phyloP scores from a whole-genome alignment of 2,329 filamentous ascomycete species.

The Sarocladium kiliense region DNA sequence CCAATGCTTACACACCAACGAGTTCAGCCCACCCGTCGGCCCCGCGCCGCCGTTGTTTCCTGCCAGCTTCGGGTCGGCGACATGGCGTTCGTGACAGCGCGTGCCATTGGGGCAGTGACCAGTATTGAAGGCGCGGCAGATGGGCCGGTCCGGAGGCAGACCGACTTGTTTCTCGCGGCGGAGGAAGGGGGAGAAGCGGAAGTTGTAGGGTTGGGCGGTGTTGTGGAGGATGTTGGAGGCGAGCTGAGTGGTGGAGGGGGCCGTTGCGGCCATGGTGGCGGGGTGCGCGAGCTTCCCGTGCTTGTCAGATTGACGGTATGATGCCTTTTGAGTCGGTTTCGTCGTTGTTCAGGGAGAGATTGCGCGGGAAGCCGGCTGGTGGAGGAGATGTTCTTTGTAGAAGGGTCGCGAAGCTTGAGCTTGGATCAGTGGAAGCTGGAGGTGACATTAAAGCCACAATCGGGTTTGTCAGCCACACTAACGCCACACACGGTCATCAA shows the following conservation, averaged over 20 bases:
- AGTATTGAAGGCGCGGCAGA: constrained; percentile 80
- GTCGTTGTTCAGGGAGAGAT: background rate
- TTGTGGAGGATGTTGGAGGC: constrained; percentile 50
- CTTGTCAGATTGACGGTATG: background rate
- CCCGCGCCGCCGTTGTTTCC: constrained; percentile 23
- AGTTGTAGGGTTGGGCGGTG: constrained; percentile 55
- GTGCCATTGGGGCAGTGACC: constrained; percentile 84
- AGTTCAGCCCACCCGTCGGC: constrained; percentile 58
- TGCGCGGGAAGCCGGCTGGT: background rate
- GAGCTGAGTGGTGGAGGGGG: constrained; percentile 21
- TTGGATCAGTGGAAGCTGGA: background rate
- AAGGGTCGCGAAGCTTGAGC: background rate
- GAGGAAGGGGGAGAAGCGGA: constrained; percentile 83
- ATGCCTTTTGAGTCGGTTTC: too few relatives aligned
- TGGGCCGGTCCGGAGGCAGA: constrained; percentile 69
- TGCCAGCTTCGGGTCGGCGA: constrained; percentile 21
- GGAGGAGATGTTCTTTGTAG: background rate
- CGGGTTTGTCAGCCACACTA: constrained; percentile 13
- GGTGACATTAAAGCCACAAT: constrained; percentile 9
- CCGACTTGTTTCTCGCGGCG: constrained; percentile 79
- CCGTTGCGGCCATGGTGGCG: constrained; percentile 21
- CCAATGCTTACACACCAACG: constrained; percentile 97
- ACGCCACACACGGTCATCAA: background rate
- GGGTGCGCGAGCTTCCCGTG: background rate
- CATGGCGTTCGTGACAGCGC: constrained; percentile 80